Percentiles rank a stretch among this genome's conserved stretches.
phyloP scores from a whole-genome alignment of 768 basidiomycete genomes.

The Paxillus rubicundulus region DNA sequence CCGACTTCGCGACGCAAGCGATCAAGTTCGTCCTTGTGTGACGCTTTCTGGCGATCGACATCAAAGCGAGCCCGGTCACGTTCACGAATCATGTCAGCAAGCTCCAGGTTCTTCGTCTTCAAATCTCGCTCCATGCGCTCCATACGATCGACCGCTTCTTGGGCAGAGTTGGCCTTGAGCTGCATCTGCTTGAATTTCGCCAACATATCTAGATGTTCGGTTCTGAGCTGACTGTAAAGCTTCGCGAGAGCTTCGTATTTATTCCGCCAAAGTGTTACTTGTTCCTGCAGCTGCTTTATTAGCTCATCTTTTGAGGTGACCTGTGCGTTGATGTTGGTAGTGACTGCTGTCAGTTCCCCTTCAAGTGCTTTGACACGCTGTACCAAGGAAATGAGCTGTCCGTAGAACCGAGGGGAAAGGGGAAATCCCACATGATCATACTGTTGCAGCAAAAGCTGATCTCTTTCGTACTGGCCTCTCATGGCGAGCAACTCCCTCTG shows the following conservation, averaged over 20 bases:
- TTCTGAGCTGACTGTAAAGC: conserved; percentile 95
- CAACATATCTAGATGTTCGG: conserved; percentile 96
- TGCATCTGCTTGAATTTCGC: conserved; percentile 97
- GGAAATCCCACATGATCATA: conserved; percentile 74
- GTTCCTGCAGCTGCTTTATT: conserved; percentile 93
- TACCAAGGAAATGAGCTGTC: conserved; percentile 8
- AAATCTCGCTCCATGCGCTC: conserved; percentile 98
- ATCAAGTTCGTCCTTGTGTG: conserved; percentile 94
- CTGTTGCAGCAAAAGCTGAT: conserved; percentile 96
- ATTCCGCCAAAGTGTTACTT: conserved; percentile 95
- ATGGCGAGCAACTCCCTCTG: conserved; percentile 89
- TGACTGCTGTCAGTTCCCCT: conserved; percentile 75
- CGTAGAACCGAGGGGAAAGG: neutral
- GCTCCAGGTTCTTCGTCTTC: conserved; percentile 96
- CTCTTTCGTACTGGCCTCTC: conserved; percentile 96
- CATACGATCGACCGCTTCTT: conserved; percentile 97
- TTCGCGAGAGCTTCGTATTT: conserved; percentile 99
- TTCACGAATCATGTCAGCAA: conserved; percentile 98
- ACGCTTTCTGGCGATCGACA: conserved; percentile 87
- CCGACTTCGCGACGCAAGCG: conserved; percentile 86
- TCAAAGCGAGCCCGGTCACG: conserved; percentile 95
- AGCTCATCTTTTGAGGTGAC: conserved; percentile 91
- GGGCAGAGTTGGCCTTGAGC: conserved; percentile 95
- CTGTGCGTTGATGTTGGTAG: conserved; percentile 78
- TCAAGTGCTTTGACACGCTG: conserved; percentile 96